These are phyloP conservation scores for Hirsutella thompsonii DNA, from an alignment of 2,329 filamentous ascomycete genomes.

Conservation along the genomic window DNA sequence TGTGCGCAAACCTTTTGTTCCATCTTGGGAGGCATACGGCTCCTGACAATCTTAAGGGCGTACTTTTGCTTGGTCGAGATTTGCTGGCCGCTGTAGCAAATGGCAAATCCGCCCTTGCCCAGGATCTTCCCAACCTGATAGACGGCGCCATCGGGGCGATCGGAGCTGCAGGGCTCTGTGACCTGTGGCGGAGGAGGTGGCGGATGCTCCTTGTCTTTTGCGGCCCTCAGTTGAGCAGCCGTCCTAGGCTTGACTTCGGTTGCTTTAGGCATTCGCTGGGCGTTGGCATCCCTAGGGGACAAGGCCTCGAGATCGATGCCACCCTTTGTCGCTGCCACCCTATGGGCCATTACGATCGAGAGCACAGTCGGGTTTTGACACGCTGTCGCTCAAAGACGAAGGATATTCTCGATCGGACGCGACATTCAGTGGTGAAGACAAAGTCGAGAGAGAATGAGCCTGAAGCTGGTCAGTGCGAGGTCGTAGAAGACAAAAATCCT, in stretches of 20 bases:
- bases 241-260: conserved; percentile 39
- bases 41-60: conserved; percentile 74
- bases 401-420: too few relatives aligned
- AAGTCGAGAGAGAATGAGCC: too few relatives aligned
- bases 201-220: conserved; percentile 54
- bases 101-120: conserved; percentile 72
- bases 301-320: conserved; percentile 47
- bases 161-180: conserved; percentile 50
- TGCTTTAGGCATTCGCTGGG: conserved; percentile 36
- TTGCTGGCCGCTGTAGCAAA: conserved; percentile 63
- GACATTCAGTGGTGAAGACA: too few relatives aligned
- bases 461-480: too few relatives aligned
- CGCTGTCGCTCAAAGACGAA: too few relatives aligned
- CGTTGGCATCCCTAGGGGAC: conserved; percentile 52
- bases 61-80: conserved; percentile 53
- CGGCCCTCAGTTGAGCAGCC: conserved; percentile 38
- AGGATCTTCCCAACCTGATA: conserved; percentile 65
- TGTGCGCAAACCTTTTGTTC: conserved; percentile 58
- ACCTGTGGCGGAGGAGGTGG: conserved; percentile 49
- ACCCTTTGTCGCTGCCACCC: conserved; percentile 32
- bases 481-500: too few relatives aligned
- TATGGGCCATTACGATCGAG: conserved; percentile 28
- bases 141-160: conserved; percentile 55
- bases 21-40: conserved; percentile 70
- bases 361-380: too few relatives aligned